These are phyloP conservation scores for Nakaseomyces delphensis DNA, from an alignment of 1,139 yeast species.

Conservation along the genomic window DNA sequence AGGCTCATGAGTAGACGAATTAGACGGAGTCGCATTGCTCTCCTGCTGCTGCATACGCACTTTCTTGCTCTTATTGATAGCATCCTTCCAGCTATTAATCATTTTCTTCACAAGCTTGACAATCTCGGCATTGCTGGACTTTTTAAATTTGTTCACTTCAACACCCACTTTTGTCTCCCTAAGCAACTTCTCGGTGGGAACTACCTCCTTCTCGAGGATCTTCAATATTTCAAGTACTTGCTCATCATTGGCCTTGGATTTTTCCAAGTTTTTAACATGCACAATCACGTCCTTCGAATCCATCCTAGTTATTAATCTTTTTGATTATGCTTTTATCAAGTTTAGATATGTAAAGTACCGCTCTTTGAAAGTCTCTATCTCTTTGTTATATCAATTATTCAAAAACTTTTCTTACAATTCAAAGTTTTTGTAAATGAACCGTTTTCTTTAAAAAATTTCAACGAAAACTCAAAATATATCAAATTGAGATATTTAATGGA, in stretches of 20 bases:
- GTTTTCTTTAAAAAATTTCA: too few species aligned
- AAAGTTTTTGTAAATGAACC: too few species aligned
- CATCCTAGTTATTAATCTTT: too few species aligned
- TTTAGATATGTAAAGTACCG: too few species aligned
- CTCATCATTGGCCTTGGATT: conserved; percentile 53
- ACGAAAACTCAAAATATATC: too few species aligned
- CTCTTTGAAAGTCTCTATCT: too few species aligned
- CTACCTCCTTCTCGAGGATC: conserved; percentile 55
- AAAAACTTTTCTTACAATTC: too few species aligned
- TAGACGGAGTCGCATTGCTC: too few species aligned
- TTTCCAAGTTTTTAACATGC: conserved; percentile 63
- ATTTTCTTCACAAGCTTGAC: conserved; percentile 66
- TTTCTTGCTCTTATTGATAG: conserved; percentile 68
- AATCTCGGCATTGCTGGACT: conserved; percentile 59
- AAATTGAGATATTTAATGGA: too few species aligned
- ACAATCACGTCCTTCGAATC: conserved; percentile 67
- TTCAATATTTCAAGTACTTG: conserved; percentile 60
- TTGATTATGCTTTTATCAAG: too few species aligned
- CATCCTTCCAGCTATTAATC: conserved; percentile 85
- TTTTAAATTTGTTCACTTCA: conserved; percentile 80
- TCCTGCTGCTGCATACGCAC: conserved; percentile 19
- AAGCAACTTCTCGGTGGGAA: conserved; percentile 78
- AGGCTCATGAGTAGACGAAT: conserved; percentile 22
- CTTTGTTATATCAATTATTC: too few species aligned
- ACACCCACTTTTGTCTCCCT: conserved; percentile 97